phyloP scores from a whole-genome alignment of 1,284 basidiomycete species.

The Cutaneotrichosporon cyanovorans region DNA sequence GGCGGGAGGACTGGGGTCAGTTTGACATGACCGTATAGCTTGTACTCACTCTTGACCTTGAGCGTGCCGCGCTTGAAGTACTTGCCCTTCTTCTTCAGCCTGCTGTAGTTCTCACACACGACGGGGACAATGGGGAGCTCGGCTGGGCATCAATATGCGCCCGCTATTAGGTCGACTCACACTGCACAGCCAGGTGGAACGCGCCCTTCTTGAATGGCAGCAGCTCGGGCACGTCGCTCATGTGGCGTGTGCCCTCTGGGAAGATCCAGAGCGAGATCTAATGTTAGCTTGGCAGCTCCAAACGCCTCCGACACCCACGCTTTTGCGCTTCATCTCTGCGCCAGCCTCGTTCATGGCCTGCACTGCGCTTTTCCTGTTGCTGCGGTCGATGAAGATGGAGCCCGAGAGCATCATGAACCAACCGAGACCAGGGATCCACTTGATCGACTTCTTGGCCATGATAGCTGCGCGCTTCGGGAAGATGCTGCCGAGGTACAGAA shows the following conservation, averaged over 20 bases:
- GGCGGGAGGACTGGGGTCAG: constrained; percentile 51
- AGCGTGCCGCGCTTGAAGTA: constrained; percentile 74
- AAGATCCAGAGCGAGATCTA: constrained; percentile 81
- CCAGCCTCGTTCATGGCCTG: constrained; percentile 73
- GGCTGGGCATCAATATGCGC: constrained; percentile 16
- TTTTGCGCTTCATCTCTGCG: constrained; percentile 67
- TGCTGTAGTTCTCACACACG: constrained; percentile 89
- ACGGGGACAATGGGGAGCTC: constrained; percentile 79
- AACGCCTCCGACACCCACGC: too few species aligned
- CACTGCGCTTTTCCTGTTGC: constrained; percentile 67
- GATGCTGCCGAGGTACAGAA: constrained; percentile 74
- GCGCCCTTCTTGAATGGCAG: constrained; percentile 96
- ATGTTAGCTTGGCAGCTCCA: constrained; percentile 44
- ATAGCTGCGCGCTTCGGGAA: constrained; percentile 81
- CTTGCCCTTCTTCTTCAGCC: constrained; percentile 64
- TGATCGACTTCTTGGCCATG: constrained; percentile 88
- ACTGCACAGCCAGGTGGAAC: constrained; percentile 90
- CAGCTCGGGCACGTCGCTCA: constrained; percentile 58
- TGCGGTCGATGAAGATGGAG: constrained; percentile 85
- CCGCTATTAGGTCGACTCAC: constrained; percentile 24
- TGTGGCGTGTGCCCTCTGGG: constrained; percentile 83
- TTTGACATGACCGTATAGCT: constrained; percentile 48
- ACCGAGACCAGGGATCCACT: constrained; percentile 76
- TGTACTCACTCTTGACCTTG: constrained; percentile 66
- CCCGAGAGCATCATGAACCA: constrained; percentile 88